These are phyloP conservation scores for Phascolomyces articulosus DNA, from an alignment of 371 early-diverging fungal species.

Conservation along the genomic window DNA sequence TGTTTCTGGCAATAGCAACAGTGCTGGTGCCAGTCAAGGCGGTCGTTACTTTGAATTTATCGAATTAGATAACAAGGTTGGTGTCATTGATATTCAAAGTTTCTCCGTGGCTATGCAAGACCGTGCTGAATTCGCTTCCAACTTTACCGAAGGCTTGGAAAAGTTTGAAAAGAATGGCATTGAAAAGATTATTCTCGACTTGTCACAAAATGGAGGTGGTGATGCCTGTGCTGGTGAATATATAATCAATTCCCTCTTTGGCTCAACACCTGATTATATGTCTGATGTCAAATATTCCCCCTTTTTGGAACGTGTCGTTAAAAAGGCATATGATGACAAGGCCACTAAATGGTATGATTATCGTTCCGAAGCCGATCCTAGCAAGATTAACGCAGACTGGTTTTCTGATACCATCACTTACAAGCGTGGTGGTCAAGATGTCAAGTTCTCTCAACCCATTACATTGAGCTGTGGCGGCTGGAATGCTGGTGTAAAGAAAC, in stretches of 20 bases:
- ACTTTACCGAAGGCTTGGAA: slow-evolving; percentile 36
- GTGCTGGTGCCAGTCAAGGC: slow-evolving; percentile 19
- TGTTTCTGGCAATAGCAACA: slow-evolving; percentile 19
- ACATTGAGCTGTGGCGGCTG: slow-evolving; percentile 34
- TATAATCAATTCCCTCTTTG: slow-evolving; percentile 47
- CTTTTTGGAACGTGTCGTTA: slow-evolving; percentile 46
- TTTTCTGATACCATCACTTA: slow-evolving; percentile 35
- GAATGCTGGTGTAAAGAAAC: slow-evolving; percentile 16
- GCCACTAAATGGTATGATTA: slow-evolving; percentile 53
- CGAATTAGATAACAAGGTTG: slow-evolving; percentile 36
- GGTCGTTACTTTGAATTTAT: slow-evolving; percentile 46
- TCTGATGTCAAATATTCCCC: slow-evolving; percentile 52
- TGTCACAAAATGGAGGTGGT: slow-evolving; percentile 54
- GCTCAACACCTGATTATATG: slow-evolving; percentile 45
- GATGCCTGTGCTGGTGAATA: slow-evolving; percentile 60
- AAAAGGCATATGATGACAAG: slow-evolving; percentile 37
- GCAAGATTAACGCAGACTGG: slow-evolving; percentile 30
- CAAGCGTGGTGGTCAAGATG: slow-evolving; percentile 31
- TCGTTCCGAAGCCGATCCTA: slow-evolving; percentile 15
- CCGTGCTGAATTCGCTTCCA: slow-evolving; percentile 36
- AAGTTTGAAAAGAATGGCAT: slow-evolving; percentile 42
- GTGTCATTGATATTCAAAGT: slow-evolving; percentile 53
- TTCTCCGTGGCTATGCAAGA: slow-evolving; percentile 46
- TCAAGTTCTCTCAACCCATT: slow-evolving; percentile 46
- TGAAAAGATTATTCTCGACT: slow-evolving; percentile 49